Evolutionary conservation across 257 asterid genomes (phyloP).

Genomic region (Thymus mandschuricus): DNA sequence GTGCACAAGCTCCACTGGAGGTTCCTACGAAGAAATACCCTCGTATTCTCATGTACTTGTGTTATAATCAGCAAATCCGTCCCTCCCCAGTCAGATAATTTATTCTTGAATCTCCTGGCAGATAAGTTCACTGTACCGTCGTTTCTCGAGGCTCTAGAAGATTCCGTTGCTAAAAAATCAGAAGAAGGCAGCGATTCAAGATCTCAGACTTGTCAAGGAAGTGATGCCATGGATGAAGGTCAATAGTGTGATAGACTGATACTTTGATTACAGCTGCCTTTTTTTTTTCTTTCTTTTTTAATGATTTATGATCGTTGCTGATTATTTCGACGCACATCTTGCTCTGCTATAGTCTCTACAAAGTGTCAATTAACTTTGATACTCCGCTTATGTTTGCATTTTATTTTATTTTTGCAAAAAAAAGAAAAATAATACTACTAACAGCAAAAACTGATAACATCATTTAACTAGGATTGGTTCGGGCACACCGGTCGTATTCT

Average conservation of each 20-base stretch:
- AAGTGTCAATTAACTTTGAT: no score
- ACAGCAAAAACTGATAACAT: no score
- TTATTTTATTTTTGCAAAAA: no score
- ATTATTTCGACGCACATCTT: conserved; percentile 19
- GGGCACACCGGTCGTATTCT: no score
- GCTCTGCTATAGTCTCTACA: conserved; percentile 18
- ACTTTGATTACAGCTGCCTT: conserved; percentile 15
- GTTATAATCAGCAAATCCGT: background rate
- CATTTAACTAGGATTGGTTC: no score
- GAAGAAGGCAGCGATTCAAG: conserved; percentile 54
- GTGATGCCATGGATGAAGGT: conserved; percentile 85
- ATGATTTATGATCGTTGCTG: conserved; percentile 24
- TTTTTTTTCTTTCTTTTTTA: conserved; percentile 19
- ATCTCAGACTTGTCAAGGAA: conserved; percentile 49
- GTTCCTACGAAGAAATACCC: background rate
- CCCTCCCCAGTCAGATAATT: background rate
- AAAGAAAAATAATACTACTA: no score
- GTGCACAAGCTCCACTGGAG: background rate
- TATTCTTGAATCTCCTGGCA: conserved; percentile 39
- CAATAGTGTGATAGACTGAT: conserved; percentile 38
- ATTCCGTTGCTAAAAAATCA: conserved; percentile 59
- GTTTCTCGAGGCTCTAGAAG: conserved; percentile 98
- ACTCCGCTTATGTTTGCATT: no score
- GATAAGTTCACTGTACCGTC: conserved; percentile 86
- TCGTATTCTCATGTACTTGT: background rate